A percentile compares a stretch with the other conserved stretches of the same genome.
Evolutionary conservation across 129 eudicot genomes (phyloP).

Genomic region (Pulicaria dysenterica): DNA sequence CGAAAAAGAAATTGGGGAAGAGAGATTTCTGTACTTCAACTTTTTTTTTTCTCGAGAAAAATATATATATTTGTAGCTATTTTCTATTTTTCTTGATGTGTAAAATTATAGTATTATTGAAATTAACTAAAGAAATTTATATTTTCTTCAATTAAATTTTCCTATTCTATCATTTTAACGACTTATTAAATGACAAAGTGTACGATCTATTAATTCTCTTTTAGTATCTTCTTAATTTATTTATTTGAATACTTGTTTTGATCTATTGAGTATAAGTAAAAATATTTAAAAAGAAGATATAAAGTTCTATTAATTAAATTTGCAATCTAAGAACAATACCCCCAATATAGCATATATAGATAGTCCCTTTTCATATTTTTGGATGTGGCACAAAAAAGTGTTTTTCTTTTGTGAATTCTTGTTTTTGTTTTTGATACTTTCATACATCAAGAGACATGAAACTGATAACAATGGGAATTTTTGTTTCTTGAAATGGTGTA

Average conservation of each 20-base stretch:
- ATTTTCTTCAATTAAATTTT: too few relatives aligned
- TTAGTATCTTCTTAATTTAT: too few relatives aligned
- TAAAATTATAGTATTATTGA: slow-evolving; percentile 30
- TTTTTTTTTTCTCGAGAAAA: background rate
- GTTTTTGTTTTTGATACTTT: slow-evolving; percentile 2
- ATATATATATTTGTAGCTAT: slow-evolving; percentile 28
- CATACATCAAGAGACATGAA: slow-evolving; percentile 24
- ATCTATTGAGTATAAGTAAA: too few relatives aligned
- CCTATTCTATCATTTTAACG: too few relatives aligned
- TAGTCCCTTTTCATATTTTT: slow-evolving; percentile 7
- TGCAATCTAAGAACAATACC: background rate
- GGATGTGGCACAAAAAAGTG: background rate
- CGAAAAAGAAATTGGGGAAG: slow-evolving; percentile 28
- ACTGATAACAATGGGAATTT: slow-evolving; percentile 1
- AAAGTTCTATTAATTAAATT: background rate
- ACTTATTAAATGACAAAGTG: too few relatives aligned
- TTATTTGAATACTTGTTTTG: too few relatives aligned
- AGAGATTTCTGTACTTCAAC: slow-evolving; percentile 30
- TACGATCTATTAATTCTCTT: too few relatives aligned
- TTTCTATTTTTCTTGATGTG: slow-evolving; percentile 33
- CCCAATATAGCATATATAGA: too few relatives aligned
- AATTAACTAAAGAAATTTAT: slow-evolving; percentile 11
- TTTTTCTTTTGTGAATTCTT: slow-evolving; percentile 16
- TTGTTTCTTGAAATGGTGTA: slow-evolving; percentile 11
- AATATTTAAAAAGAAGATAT: too few relatives aligned